Percentiles rank a stretch among this genome's conserved stretches.
Conservation (phyloP, 345 rosid genomes). For the Populus tremula region DNA sequence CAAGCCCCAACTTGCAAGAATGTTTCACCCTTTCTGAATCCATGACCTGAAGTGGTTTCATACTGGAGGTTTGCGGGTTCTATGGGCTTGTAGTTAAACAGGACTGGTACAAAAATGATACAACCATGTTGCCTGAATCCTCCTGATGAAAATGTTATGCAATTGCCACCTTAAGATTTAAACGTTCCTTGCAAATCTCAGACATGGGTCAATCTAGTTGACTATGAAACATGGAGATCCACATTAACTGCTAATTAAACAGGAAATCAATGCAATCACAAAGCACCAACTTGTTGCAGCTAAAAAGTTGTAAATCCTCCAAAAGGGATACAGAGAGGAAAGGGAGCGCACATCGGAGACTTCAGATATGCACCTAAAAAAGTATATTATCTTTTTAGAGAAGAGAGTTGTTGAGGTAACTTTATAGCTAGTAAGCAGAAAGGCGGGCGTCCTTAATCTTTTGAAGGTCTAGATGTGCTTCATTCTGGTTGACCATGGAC, state of each 20-base stretch:
- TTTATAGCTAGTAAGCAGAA: constrained; percentile 17
- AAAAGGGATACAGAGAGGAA: background rate
- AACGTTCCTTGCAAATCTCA: background rate
- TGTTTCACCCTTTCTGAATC: background rate
- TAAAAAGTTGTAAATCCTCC: background rate
- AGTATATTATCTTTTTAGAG: background rate
- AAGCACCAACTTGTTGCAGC: background rate
- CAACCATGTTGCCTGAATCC: background rate
- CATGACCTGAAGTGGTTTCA: background rate
- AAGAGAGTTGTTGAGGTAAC: constrained; percentile 4
- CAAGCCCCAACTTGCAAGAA: constrained; percentile 5
- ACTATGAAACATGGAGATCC: background rate
- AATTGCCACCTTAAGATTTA: background rate
- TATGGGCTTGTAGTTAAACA: background rate
- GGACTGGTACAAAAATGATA: no score
- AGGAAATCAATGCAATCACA: background rate
- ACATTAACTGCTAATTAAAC: background rate
- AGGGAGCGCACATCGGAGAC: constrained; percentile 14
- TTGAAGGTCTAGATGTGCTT: background rate
- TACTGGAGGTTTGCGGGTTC: background rate
- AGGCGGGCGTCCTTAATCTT: background rate
- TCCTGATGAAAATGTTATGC: background rate
- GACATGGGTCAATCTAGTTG: constrained; percentile 3
- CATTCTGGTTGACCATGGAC: constrained; percentile 1
- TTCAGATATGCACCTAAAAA: background rate